Base-by-base conservation (phyloP, 1,284 basidiomycete species). In the Clitocybe nebularis region DNA sequence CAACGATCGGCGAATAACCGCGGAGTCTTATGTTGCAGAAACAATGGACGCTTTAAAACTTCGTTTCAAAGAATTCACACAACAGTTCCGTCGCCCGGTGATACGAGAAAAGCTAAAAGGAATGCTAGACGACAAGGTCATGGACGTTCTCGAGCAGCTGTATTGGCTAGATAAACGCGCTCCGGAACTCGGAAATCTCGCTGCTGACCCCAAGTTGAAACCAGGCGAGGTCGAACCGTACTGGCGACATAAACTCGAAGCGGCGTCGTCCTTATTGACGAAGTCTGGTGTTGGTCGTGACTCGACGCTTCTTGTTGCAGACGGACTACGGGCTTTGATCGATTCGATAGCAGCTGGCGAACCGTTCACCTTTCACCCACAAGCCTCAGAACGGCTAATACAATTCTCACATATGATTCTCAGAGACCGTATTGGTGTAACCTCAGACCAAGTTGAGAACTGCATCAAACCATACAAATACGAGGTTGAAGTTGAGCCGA, bases 381-480 rank as follows among this genome's bases (percentile, higher is more conserved):
- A 75, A 10, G 89, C 93, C 0, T 79, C 91, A 1, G 91, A 95
- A 51, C 82, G 93, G 13, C 84, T 99, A 45, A 78, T 91, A 42
- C 79, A 93, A 55, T 96, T 97, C 62, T 89, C 90, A 10, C 93
- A 96, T 62, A 82, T 78, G 56, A 95, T 99, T 56, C 68, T 99
- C 44, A 77, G 93, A 36, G 93, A 97, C 56, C 80, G 95, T 2
- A 88, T 97, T 47, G 88, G 89, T 6, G 67, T 97, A 42, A 93
- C 96, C 3, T 87, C 92, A 1, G 96, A 99, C 61, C 95, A 99
- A 67, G 96, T 99, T 5, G 96, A 99, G 73, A 99, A 99, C 67
- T 96, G 92, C 65, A 96, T 99, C 73, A 99, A 99, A 69, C 96
- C 96, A 22, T 98, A 84, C 79, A 98, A 99, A 72, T 97, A 97